Evolutionary conservation across 805 yeast species (phyloP), one percentile per base, ranked within the genome.

Genomic region (Ogataea trehalophila): DNA sequence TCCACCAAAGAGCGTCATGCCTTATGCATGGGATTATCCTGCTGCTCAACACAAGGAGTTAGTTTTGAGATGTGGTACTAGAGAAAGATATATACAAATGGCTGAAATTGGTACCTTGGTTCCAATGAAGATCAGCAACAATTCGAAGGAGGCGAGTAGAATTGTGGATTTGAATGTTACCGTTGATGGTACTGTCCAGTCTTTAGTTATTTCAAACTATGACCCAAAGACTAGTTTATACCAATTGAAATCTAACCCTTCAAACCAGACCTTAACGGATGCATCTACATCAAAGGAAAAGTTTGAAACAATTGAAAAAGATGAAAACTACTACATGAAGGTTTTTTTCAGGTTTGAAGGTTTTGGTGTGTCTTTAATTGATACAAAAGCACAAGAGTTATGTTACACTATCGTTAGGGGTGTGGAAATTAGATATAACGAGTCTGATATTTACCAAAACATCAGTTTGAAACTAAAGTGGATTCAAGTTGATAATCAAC

Each of bases 21-120:
- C 98, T 0, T 94, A 94, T 64, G 88, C 99, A 0, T 94, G 97
- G 91, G 99, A 94, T 63, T 94, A 79, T 67, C 99, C 99, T 1
- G 89, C 95, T 44, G 97, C 96, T 0, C 70, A 79, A 9, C 77
- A 84, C 41, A 91, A 90, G 63, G 97, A 91, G 59, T 67, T 94
- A 33, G 75, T 89, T 4, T 65, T 94, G 33, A 73, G 90, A 49
- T 74, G 85, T 11, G 84, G 83, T 42, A 86, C 87, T 1, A 73
- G 83, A 29, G 91, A 86, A 60, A 74, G 97, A 49, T 79, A 81
- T 41, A 76, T 95, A 18, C 95, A 89, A 58, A 67, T 94, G 44
- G 94, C 96, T 0, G 98, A 94, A 63, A 92, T 94, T 57, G 99
- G 99, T 22, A 85, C 85, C 50, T 71, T 90, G 51, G 81, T 83